Percentiles rank a stretch among this genome's conserved stretches.
Evolutionary conservation across 148 eudicot genomes (phyloP).

Genomic region (Silene latifolia): DNA sequence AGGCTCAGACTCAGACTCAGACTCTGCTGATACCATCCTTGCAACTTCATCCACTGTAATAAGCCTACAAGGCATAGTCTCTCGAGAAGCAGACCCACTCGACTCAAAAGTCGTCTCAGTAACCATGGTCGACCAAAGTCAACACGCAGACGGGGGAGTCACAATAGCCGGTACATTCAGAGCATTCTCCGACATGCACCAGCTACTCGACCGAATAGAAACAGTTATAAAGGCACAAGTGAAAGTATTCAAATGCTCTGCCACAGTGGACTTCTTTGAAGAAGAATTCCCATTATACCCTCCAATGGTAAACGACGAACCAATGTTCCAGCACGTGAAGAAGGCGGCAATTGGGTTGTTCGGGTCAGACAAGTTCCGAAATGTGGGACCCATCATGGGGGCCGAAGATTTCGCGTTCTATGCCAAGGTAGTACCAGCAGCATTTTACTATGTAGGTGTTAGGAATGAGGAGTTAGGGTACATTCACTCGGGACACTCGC

Average conservation of each 20-base stretch:
- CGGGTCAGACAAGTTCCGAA: conserved; percentile 40
- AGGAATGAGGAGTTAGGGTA: conserved; percentile 62
- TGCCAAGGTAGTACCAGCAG: conserved; percentile 56
- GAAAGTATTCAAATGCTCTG: conserved; percentile 55
- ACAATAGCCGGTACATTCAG: conserved; percentile 66
- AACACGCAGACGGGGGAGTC: conserved; percentile 29
- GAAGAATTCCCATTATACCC: conserved; percentile 56
- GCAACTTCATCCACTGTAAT: conserved; percentile 74
- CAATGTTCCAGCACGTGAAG: conserved; percentile 56
- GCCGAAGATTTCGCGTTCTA: conserved; percentile 88
- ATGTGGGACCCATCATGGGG: conserved; percentile 60
- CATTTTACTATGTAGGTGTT: conserved; percentile 62
- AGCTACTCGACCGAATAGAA: conserved; percentile 52
- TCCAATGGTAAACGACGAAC: conserved; percentile 59
- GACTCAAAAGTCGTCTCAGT: conserved; percentile 88
- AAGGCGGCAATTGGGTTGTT: conserved; percentile 46
- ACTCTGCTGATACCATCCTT: conserved; percentile 42
- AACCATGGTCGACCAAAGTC: conserved; percentile 43
- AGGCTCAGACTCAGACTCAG: background rate
- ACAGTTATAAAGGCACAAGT: conserved; percentile 70
- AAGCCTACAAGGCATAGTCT: conserved; percentile 78
- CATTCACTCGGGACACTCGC: conserved; percentile 60
- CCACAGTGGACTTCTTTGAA: conserved; percentile 61
- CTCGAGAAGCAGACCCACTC: conserved; percentile 71
- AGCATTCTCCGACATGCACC: conserved; percentile 59